Base-by-base conservation (phyloP, 305 asterid genomes). In the Petunia hybrid region DNA sequence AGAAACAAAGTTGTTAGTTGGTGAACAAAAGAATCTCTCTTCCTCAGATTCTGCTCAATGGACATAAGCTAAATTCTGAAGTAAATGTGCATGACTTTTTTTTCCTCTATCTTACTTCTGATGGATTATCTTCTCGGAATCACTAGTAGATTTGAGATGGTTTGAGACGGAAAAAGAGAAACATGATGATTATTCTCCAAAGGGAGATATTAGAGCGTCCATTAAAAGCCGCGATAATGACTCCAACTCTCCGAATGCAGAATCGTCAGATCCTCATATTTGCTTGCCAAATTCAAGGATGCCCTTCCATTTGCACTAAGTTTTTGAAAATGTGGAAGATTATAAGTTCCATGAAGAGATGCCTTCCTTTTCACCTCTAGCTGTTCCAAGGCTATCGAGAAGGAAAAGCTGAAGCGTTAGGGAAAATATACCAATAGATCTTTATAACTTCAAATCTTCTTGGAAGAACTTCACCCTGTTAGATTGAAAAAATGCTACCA, bases 391-490 rank as follows among this genome's bases (percentile, higher is more conserved):
- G 59, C 59, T 82, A 36, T 82, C 90, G 0, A 87, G 81, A 77
- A 81, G 93, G 84, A 83, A 80, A 77, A 81, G 85, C 81, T 63
- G 69, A 46, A 85, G 82, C 57, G 78, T 68, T 1, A 79, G 90
- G 82, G 89, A 84, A 41, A 79, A 76, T 76, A 75, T 46, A 45
- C 83, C 83, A 22, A 14, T 42, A 2, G 87, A 83, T 42, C 41
- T 42, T 14, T 79, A 80, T 78, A 81, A 80, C 14, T 6, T 81
- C 67, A 87, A 77, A 36, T 80, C 89, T 36, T 14, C 87, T 4
- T 92, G 93, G 97, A 90, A 77, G 80, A 89, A 84, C 79, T 90
- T 90, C 76, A 85, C 90, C 8, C 85, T 87, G 10, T 67, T 85
- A 10, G 91, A 92, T 5, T 82, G 90, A 36, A 76, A 86, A 64